Evolutionary conservation across 2,329 filamentous ascomycete species (phyloP), one percentile per base, ranked within the genome.

Genomic region (Lecanosticta acicola): DNA sequence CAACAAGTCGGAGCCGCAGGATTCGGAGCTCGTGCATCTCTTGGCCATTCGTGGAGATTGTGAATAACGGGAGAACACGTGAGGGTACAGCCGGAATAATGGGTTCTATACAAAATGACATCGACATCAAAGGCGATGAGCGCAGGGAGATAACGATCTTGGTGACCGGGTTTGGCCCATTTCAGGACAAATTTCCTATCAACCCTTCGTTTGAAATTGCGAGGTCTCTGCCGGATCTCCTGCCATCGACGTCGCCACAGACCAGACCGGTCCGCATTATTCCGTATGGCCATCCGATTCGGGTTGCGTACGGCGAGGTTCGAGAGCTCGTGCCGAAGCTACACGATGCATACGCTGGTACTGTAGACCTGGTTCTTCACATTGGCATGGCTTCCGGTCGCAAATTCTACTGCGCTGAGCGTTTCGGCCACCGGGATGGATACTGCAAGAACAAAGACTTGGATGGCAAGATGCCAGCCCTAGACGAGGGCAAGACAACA

Each of bases 121-220:
- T 29, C 26, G 38, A 40, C 34, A 26, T 14, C 7, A 42, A 42
- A 32, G 34, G 32, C 32, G 34, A 44, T 17, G 14, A 46, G 19
- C 18, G 40, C 11, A 49, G 45, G 42, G 45, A 48, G n/a, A 37
- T 59, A 39, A 72, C 67, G 43, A 68, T 74, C 29, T 58, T 74
- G 16, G 65, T 75, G n/a, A 74, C 68, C 16, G 68, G 68, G 2
- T 63, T 62, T 36, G 57, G 56, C 11, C 84, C 88, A 1, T 94
- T 94, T 66, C 81, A 83, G 57, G 73, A 83, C 36, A 82, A 83
- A 33, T 65, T 62, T 60, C 79, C 81, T 20, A 70, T 83, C 49
- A 94, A 94, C 62, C 87, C 88, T 7, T 88, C 87, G 2, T 90
- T 80, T 76, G 78, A 90, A 61, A 90, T 94, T 61, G 81, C 84